A percentile compares a stretch with the other conserved stretches of the same genome.
Evolutionary conservation across 2,329 filamentous ascomycete genomes (phyloP).

Genomic region (Aspergillus spinulosporus): DNA sequence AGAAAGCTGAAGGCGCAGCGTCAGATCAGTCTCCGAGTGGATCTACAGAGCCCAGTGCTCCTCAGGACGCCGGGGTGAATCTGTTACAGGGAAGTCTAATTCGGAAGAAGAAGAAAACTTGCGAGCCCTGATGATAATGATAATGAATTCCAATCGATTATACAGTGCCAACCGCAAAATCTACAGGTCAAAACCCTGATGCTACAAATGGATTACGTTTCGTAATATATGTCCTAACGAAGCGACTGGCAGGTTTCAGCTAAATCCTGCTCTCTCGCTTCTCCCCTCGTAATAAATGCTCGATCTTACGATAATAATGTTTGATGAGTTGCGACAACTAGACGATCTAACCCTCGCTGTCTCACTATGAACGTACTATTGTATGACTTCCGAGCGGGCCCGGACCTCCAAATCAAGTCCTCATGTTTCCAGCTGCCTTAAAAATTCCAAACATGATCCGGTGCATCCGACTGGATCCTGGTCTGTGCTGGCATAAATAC

Average conservation of each 20-base stretch:
- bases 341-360: neutral
- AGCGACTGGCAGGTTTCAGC: too few species aligned
- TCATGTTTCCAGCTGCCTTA: neutral
- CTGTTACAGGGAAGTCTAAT: slow-evolving; percentile 41
- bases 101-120: slow-evolving; percentile 45
- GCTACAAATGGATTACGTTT: too few species aligned
- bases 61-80: slow-evolving; percentile 32
- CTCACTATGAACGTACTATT: neutral
- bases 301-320: too few species aligned
- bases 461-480: slow-evolving; percentile 8
- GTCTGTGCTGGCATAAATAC: neutral
- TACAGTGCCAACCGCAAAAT: slow-evolving; percentile 1
- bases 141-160: slow-evolving; percentile 2
- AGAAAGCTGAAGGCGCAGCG: slow-evolving; percentile 29
- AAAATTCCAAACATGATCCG: slow-evolving; percentile 8
- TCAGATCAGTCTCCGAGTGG: slow-evolving; percentile 3
- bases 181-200: neutral
- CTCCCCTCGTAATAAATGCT: too few species aligned
- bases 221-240: too few species aligned
- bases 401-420: neutral
- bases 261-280: neutral
- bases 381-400: neutral
- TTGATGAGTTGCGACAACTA: too few species aligned
- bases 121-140: neutral
- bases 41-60: slow-evolving; percentile 6